Conservation (phyloP, 2,329 filamentous ascomycete species). For the Stagonosporopsis cucurbitacearum region DNA sequence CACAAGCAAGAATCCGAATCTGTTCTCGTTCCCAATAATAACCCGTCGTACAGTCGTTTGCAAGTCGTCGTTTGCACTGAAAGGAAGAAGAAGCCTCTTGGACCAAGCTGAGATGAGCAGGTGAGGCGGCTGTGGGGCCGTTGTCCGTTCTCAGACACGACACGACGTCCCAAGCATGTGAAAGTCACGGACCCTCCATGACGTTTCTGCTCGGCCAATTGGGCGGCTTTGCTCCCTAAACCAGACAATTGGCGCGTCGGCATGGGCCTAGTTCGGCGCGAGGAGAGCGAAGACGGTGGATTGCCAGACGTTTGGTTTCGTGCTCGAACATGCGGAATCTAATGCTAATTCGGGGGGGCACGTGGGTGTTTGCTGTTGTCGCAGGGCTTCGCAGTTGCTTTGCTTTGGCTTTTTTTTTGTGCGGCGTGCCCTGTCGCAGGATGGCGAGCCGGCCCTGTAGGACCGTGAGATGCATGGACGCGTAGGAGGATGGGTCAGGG, state of each 20-base stretch:
- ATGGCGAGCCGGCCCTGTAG: background rate
- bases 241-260: slow-evolving; percentile 1
- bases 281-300: background rate
- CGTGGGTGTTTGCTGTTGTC: slow-evolving; percentile 11
- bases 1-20: background rate
- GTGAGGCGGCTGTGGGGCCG: slow-evolving; percentile 24
- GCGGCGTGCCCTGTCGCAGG: background rate
- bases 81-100: background rate
- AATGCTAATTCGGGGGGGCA: slow-evolving; percentile 14
- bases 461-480: slow-evolving; percentile 7
- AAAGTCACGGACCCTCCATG: slow-evolving; percentile 21
- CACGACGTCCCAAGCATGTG: slow-evolving; percentile 17
- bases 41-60: background rate
- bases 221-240: slow-evolving; percentile 12
- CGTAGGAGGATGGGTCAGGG: slow-evolving; percentile 6
- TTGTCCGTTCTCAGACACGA: slow-evolving; percentile 14
- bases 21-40: background rate
- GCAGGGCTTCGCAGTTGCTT: slow-evolving; percentile 1
- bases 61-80: background rate
- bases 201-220: slow-evolving; percentile 20
- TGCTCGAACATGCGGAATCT: slow-evolving; percentile 6
- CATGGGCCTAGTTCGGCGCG: slow-evolving; percentile 8
- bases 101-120: slow-evolving; percentile 15
- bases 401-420: no score
- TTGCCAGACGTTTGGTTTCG: slow-evolving; percentile 1